A percentile compares a stretch with the other conserved stretches of the same genome.
Evolutionary conservation across 2,329 filamentous ascomycete species (phyloP).

Genomic region (Cryphonectria naterciae): DNA sequence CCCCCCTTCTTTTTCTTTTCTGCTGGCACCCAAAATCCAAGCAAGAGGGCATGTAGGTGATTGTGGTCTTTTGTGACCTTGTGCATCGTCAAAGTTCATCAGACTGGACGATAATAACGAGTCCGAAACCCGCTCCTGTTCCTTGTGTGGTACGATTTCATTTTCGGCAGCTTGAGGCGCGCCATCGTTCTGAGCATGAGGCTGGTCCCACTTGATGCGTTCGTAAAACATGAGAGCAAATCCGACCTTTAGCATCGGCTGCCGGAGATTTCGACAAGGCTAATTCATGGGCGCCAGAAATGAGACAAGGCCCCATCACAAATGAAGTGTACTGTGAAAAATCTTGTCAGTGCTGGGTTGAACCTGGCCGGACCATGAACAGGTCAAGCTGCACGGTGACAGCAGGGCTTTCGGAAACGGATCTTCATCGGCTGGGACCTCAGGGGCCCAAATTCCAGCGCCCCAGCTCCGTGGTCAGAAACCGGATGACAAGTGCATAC

Average conservation of each 20-base stretch:
- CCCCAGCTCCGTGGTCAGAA: constrained; percentile 24
- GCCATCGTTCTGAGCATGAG: neutral
- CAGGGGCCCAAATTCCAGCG: constrained; percentile 4
- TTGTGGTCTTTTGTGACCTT: neutral
- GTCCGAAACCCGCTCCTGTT: neutral
- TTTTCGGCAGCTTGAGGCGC: neutral
- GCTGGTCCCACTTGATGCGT: neutral
- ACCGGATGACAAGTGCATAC: constrained; percentile 30
- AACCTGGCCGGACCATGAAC: constrained; percentile 10
- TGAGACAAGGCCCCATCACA: constrained; percentile 22
- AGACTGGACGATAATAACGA: neutral
- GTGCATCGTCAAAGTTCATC: neutral
- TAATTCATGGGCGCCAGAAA: constrained; percentile 14
- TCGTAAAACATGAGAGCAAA: neutral
- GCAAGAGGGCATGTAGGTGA: neutral
- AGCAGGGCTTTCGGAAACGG: constrained; percentile 28
- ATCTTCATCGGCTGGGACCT: constrained; percentile 26
- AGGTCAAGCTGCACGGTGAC: constrained; percentile 24
- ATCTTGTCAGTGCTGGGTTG: constrained; percentile 1
- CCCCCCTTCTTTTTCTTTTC: neutral
- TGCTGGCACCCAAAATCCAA: neutral
- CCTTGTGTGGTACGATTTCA: neutral
- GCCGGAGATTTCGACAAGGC: constrained; percentile 13
- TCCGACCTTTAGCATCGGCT: neutral
- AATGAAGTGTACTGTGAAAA: neutral